Evolutionary conservation across 176 grass and related monocot genomes (phyloP).

Genomic region (Carex littledalei): DNA sequence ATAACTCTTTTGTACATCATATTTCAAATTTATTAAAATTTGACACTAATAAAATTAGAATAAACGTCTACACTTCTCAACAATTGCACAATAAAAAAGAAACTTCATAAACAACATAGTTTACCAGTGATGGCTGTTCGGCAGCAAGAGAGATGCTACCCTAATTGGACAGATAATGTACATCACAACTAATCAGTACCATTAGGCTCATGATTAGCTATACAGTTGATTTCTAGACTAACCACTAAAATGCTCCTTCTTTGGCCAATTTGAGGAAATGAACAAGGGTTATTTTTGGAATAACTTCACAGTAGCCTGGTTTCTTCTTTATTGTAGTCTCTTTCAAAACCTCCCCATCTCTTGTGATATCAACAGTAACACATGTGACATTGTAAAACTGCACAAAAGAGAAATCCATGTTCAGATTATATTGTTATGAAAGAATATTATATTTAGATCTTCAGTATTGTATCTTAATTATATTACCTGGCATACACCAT

Average conservation of each 20-base stretch:
- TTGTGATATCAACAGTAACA: constrained; percentile 30
- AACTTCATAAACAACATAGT: not conserved
- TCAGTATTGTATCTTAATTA: not conserved
- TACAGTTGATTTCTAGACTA: not conserved
- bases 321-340: constrained; percentile 66
- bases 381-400: constrained; percentile 84
- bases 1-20: not conserved
- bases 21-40: not conserved
- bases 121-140: not conserved
- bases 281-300: constrained; percentile 64
- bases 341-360: constrained; percentile 56
- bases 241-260: constrained; percentile 41
- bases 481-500: constrained; percentile 87
- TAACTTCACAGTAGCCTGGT: constrained; percentile 28
- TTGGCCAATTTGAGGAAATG: constrained; percentile 63
- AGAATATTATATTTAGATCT: not conserved
- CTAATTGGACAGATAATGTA: constrained; percentile 14
- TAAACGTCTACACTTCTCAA: not conserved
- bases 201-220: constrained; percentile 2
- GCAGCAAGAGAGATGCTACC: not conserved
- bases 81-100: not conserved
- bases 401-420: not conserved
- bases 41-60: not conserved
- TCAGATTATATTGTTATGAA: not conserved
- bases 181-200: not conserved